Evolutionary conservation across 1,284 basidiomycete genomes (phyloP), one percentile per base, ranked within the genome.

Genomic region (Psilocybe mexicana): DNA sequence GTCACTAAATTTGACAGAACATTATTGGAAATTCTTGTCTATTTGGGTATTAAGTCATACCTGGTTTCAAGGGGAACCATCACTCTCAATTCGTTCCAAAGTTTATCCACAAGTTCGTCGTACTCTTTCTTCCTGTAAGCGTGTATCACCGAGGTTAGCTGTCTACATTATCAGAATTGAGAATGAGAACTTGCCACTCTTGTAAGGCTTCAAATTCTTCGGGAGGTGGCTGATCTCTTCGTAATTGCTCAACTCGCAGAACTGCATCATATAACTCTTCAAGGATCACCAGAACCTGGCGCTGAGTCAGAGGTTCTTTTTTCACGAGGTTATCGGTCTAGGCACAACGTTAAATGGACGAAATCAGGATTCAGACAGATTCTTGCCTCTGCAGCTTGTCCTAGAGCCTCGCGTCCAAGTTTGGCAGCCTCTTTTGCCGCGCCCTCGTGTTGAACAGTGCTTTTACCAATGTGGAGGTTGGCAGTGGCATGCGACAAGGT

Each of bases 1-100:
- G 61, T 92, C 82, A 69, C 93, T 94, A 65, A 25, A n/a, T 23
- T 5, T 33, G 60, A 36, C 12, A 43, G 36, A n/a, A 52, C 49
- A 52, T 25, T 48, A 55, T 18, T 33, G 48, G 18, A 42, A 45
- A 40, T 33, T 30, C 28, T 65, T 58, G 24, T n/a, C 60, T 36
- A 53, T 49, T 6, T 5, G 6, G 30, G 43, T 35, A 51, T 42
- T 45, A 36, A 46, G 44, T 24, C 54, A 48, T 60, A 79, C 90
- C 94, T 95, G 38, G 93, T 90, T 70, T 96, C 94, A 10, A 99
- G 83, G 26, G 95, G 94, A 45, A 94, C 90, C 79, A 93, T 87
- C 24, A 98, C 91, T 67, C 90, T 84, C 47, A 98, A 75, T 47
- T 86, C 86, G 58, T 85, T 82, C 92, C 94, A 99, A 58, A 98